phyloP scores from a whole-genome alignment of 2,329 filamentous ascomycete species.

The Fusarium sublunatum region DNA sequence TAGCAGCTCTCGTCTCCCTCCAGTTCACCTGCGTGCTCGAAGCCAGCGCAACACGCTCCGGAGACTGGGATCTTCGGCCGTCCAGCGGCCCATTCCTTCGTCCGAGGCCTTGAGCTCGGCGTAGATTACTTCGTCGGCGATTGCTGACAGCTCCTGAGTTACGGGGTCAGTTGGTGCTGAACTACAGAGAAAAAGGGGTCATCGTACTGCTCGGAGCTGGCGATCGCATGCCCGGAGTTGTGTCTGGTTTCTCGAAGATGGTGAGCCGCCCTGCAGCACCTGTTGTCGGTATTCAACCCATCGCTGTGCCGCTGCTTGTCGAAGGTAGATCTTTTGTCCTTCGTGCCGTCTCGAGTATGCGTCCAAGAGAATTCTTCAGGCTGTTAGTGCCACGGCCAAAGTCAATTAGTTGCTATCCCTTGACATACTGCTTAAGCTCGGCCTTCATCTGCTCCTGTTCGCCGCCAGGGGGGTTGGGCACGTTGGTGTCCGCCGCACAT shows the following conservation, averaged over 20 bases:
- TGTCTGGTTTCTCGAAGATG: slow-evolving; percentile 59
- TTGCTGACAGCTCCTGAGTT: slow-evolving; percentile 62
- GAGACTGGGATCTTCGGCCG: slow-evolving; percentile 69
- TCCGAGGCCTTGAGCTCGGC: slow-evolving; percentile 65
- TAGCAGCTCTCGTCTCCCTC: slow-evolving; percentile 22
- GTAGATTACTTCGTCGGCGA: slow-evolving; percentile 71
- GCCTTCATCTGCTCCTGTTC: slow-evolving; percentile 70
- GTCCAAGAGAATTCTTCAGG: slow-evolving; percentile 66
- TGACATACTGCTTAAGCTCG: slow-evolving; percentile 69
- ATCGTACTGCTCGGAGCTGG: slow-evolving; percentile 66
- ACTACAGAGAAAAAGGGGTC: neutral
- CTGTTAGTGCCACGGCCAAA: slow-evolving; percentile 11
- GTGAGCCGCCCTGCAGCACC: slow-evolving; percentile 64
- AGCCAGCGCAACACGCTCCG: slow-evolving; percentile 70
- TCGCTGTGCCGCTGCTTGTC: slow-evolving; percentile 68
- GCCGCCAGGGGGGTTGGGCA: slow-evolving; percentile 64
- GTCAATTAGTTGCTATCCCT: neutral
- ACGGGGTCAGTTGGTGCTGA: slow-evolving; percentile 1
- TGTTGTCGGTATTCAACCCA: slow-evolving; percentile 67
- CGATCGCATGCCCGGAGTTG: slow-evolving; percentile 66
- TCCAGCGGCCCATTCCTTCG: slow-evolving; percentile 69
- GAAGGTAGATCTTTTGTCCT: slow-evolving; percentile 72
- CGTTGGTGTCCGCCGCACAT: slow-evolving; percentile 70
- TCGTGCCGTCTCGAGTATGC: slow-evolving; percentile 71
- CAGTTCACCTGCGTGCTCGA: slow-evolving; percentile 49